A percentile compares a stretch with the other conserved stretches of the same genome.
phyloP scores from a whole-genome alignment of 768 basidiomycete genomes.

The Mycena vulgaris region DNA sequence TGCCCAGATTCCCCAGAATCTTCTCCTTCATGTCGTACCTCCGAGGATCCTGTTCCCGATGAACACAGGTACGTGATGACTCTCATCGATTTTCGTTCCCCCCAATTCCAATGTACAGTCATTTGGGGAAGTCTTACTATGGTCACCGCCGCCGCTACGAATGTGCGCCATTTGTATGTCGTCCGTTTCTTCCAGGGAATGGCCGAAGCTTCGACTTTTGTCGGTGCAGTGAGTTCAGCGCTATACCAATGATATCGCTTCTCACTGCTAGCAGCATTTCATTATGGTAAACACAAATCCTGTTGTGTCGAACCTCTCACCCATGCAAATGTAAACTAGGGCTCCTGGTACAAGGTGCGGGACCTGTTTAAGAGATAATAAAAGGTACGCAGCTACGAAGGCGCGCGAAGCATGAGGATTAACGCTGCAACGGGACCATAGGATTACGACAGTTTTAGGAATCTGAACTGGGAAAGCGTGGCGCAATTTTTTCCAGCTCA shows the following conservation, averaged over 20 bases:
- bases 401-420: too few species aligned
- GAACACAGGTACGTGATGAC: conserved; percentile 18
- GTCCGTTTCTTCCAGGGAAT: conserved; percentile 84
- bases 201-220: conserved; percentile 83
- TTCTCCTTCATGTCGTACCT: conserved; percentile 74
- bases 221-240: conserved; percentile 70
- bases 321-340: conserved; percentile 4
- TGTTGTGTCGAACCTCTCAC: background rate
- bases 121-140: conserved; percentile 75
- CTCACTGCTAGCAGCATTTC: conserved; percentile 10
- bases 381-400: too few species aligned
- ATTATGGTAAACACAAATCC: conserved; percentile 15
- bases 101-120: conserved; percentile 61
- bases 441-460: too few species aligned
- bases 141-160: conserved; percentile 26
- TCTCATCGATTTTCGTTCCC: background rate
- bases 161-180: conserved; percentile 59
- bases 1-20: conserved; percentile 79
- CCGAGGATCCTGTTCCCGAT: conserved; percentile 77
- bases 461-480: conserved; percentile 32
- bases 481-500: conserved; percentile 38
- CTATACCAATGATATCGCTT: background rate
- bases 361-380: too few species aligned
- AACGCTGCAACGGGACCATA: too few species aligned
- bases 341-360: conserved; percentile 39